Percentiles rank a stretch among this genome's conserved stretches.
These are phyloP conservation scores for Ballota nigra DNA, from an alignment of 257 asterid species.

Conservation along the genomic window DNA sequence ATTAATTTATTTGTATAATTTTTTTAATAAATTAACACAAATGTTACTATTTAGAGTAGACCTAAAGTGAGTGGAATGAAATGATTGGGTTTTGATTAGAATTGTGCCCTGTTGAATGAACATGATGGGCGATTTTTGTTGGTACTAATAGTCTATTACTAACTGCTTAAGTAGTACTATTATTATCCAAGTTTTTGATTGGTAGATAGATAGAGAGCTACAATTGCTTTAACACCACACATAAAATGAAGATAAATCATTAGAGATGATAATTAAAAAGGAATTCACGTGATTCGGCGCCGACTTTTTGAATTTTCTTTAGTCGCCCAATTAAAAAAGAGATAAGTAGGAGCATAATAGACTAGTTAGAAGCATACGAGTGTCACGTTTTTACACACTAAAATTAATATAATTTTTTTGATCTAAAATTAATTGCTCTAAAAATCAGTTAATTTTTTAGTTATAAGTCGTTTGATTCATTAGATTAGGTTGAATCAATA, in stretches of 20 bases:
- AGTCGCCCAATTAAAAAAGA: conserved; percentile 8
- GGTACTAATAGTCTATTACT: too few species aligned
- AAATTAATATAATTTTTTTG: too few species aligned
- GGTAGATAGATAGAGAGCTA: background rate
- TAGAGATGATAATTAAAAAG: background rate
- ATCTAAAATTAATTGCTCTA: too few species aligned
- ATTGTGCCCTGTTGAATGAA: background rate
- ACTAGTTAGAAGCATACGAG: background rate
- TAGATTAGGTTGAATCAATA: too few species aligned
- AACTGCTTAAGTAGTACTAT: background rate
- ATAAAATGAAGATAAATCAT: background rate
- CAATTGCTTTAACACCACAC: conserved; percentile 19
- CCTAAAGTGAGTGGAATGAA: background rate
- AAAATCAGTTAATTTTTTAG: background rate
- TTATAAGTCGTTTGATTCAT: too few species aligned
- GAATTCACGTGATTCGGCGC: conserved; percentile 1
- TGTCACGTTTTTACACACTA: background rate
- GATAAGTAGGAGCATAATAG: background rate
- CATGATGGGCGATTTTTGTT: background rate
- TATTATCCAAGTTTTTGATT: background rate
- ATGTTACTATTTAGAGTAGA: background rate
- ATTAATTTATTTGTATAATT: too few species aligned
- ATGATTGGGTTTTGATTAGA: background rate
- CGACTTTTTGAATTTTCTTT: background rate
- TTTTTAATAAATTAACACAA: too few species aligned